These are phyloP conservation scores for Cystobasidiopsis lactophilus DNA, from an alignment of 768 basidiomycete genomes.

Conservation along the genomic window DNA sequence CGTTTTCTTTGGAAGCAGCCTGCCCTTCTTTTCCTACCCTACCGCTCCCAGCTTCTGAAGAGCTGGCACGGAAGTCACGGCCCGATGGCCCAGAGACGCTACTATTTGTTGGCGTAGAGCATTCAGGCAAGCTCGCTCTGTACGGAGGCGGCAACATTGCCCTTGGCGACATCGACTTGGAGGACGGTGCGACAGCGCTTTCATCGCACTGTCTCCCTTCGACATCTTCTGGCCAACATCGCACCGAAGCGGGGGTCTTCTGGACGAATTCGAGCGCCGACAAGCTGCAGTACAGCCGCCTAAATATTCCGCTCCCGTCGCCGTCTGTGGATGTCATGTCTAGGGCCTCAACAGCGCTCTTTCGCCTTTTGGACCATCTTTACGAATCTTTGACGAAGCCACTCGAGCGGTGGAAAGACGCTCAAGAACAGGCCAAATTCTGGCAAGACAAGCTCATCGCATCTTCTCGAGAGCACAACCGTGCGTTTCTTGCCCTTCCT, in stretches of 20 bases:
- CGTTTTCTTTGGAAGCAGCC: not conserved
- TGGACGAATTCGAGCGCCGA: not conserved
- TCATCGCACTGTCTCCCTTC: not conserved
- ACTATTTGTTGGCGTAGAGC: not conserved
- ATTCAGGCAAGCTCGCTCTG: not conserved
- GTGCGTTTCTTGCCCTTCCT: no score
- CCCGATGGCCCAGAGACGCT: no score
- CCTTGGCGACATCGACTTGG: not conserved
- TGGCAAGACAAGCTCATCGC: slow-evolving; percentile 12
- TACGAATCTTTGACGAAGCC: slow-evolving; percentile 14
- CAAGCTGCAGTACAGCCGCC: not conserved
- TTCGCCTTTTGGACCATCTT: slow-evolving; percentile 3
- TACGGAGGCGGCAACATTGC: not conserved
- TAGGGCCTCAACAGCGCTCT: slow-evolving; percentile 1
- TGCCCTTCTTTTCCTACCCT: not conserved
- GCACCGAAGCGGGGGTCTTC: not conserved
- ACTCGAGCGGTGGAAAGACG: slow-evolving; percentile 14
- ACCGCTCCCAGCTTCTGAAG: not conserved
- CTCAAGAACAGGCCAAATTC: slow-evolving; percentile 9
- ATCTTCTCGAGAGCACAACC: not conserved
- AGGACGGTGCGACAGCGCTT: not conserved
- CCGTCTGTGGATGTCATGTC: not conserved
- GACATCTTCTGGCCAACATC: not conserved
- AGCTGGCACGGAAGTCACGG: not conserved
- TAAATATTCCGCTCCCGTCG: slow-evolving; percentile 3